Conservation (phyloP, 1,284 basidiomycete genomes). For the Trichosporon inkin region DNA sequence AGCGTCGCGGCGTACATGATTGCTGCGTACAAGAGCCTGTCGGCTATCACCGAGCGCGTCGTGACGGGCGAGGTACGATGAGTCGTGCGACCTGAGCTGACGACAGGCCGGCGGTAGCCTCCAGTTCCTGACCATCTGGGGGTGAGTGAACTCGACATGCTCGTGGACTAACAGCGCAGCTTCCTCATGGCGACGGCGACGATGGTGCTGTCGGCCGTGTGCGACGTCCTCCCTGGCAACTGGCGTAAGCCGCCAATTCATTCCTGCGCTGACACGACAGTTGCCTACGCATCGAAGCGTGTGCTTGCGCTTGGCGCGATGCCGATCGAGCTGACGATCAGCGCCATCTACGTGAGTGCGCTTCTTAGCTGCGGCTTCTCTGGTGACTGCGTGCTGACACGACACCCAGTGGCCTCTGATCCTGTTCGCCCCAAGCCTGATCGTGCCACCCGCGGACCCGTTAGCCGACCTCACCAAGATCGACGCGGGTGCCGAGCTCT, state of each 20-base stretch:
- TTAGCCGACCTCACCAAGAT: constrained; percentile 32
- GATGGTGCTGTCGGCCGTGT: constrained; percentile 55
- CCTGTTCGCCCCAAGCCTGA: constrained; percentile 33
- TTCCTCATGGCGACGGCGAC: constrained; percentile 57
- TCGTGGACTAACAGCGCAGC: constrained; percentile 38
- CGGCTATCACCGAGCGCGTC: constrained; percentile 6
- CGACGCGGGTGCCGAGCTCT: constrained; percentile 27
- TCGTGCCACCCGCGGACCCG: constrained; percentile 34
- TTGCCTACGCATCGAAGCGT: constrained; percentile 56
- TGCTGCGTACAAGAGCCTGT: constrained; percentile 9
- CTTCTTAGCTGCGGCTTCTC: not conserved
- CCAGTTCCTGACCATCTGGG: constrained; percentile 72
- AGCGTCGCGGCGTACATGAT: constrained; percentile 41
- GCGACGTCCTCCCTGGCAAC: constrained; percentile 57
- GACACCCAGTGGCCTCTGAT: constrained; percentile 40
- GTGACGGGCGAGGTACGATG: not conserved
- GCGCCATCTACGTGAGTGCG: constrained; percentile 60
- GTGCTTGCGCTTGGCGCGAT: constrained; percentile 60
- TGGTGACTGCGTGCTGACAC: not conserved
- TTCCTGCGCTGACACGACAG: constrained; percentile 35
- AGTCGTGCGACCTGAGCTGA: constrained; percentile 1
- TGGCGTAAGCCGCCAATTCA: constrained; percentile 46
- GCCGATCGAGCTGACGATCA: constrained; percentile 64
- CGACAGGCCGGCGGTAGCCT: constrained; percentile 57
- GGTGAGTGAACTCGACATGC: constrained; percentile 53